Evolutionary conservation across 1,284 basidiomycete species (phyloP).

Genomic region (Fomitopsis schrenkii): DNA sequence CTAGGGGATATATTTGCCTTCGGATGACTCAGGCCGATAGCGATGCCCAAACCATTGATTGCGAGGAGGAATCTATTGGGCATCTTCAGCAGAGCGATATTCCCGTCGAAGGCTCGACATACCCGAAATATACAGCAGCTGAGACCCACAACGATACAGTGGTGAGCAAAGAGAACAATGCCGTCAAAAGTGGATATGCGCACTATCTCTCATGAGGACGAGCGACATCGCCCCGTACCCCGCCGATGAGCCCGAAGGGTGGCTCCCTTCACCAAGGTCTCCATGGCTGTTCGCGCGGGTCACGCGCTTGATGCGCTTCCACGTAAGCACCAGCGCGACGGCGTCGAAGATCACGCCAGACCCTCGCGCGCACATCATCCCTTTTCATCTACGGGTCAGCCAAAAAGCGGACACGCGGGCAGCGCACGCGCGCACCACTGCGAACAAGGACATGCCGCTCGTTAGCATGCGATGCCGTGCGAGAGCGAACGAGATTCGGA

Average conservation of each 20-base stretch:
- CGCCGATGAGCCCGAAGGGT: not conserved
- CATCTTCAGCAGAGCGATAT: not conserved
- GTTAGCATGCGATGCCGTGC: not conserved
- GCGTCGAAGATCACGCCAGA: not conserved
- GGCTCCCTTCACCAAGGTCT: not conserved
- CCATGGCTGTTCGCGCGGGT: not conserved
- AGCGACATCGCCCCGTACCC: not conserved
- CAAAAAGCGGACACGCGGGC: not conserved
- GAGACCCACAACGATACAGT: not conserved
- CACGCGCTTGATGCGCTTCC: not conserved
- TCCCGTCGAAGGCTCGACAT: not conserved
- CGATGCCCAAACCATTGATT: not conserved
- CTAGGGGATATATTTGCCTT: not conserved
- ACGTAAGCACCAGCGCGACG: not conserved
- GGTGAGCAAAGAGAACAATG: not conserved
- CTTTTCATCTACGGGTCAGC: not conserved
- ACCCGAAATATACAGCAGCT: not conserved
- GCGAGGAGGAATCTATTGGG: not conserved
- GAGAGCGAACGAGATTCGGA: not conserved
- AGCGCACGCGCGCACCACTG: not conserved
- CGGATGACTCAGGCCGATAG: not conserved
- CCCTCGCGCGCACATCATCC: not conserved
- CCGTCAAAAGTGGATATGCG: not conserved
- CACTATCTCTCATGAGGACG: slow-evolving; percentile 1
- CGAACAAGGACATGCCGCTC: not conserved